Evolutionary conservation across 495 filamentous ascomycete species (phyloP), one percentile per base, ranked within the genome.

Genomic region (Penicillium robsamsonii): DNA sequence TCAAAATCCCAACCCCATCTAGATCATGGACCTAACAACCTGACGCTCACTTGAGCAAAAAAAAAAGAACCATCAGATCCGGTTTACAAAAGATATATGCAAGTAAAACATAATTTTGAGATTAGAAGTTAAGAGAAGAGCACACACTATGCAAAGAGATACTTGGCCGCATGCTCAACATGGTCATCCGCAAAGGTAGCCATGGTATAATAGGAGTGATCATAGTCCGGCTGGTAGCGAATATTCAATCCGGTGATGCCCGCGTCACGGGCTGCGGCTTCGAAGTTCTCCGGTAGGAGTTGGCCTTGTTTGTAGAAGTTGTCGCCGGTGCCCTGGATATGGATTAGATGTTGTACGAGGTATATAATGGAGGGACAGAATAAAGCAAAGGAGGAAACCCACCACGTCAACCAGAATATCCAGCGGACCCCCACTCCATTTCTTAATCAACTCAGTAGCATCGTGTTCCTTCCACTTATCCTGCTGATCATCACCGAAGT

Each of bases 151-250:
- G 71, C 72, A 69, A 81, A 70, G 41, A 96, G 72, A 74, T 91
- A 84, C 80, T 91, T 94, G 38, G 94, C 92, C 53, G 91, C 91
- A 71, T 94, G 91, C 51, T 87, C 84, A 49, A 98, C 80, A 78
- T 98, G 94, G 60, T 97, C 92, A 62, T 87, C 86, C 46, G 88
- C 80, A 73, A 98, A 98, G 11, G 79, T 83, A 29, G 93, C 84
- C 76, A 98, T 93, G 64, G 94, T 96, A 72, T 81, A 97, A 70
- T 98, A 98, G 51, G 90, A 95, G 71, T 97, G 94, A 72, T 98
- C 95, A 68, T 98, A 98, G 49, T 84, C 92, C 67, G 90, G 66
- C 75, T 96, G 93, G 78, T 92, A 94, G 64, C 94, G 79, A 58
- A 97, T 68, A 45, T 82, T 81, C 24, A 87, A 81, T 38, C 84